Conservation (phyloP, 257 asterid species). For the Solanum clarkiae region DNA sequence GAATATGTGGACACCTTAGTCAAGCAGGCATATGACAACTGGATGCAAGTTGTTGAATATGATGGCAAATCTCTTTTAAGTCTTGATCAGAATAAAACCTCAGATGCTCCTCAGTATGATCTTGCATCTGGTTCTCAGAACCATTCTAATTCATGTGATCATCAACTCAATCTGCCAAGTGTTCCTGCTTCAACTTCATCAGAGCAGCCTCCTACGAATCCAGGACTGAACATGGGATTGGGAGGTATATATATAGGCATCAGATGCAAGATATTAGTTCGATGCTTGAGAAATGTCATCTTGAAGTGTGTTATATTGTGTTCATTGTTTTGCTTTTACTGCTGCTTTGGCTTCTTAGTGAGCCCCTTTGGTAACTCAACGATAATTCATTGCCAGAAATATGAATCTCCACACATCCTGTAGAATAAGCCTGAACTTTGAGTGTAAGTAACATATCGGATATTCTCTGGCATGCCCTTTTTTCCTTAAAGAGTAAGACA, state of each 20-base stretch:
- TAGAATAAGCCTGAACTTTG: neutral
- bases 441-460: neutral
- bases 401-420: neutral
- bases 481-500: neutral
- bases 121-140: conserved; percentile 26
- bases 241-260: conserved; percentile 42
- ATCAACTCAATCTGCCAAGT: conserved; percentile 42
- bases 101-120: conserved; percentile 32
- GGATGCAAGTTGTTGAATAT: conserved; percentile 80
- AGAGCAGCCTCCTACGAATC: conserved; percentile 37
- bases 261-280: neutral
- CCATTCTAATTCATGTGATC: conserved; percentile 39
- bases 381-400: neutral
- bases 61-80: conserved; percentile 81
- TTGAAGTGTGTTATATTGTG: neutral
- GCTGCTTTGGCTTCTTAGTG: neutral
- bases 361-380: neutral
- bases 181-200: conserved; percentile 45
- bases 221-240: conserved; percentile 38
- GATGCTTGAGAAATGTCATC: neutral
- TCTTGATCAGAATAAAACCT: conserved; percentile 27
- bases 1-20: conserved; percentile 68
- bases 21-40: conserved; percentile 86
- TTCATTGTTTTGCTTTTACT: neutral
- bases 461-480: neutral